phyloP scores from a whole-genome alignment of 495 filamentous ascomycete species.

The Aspergillus sparsus region DNA sequence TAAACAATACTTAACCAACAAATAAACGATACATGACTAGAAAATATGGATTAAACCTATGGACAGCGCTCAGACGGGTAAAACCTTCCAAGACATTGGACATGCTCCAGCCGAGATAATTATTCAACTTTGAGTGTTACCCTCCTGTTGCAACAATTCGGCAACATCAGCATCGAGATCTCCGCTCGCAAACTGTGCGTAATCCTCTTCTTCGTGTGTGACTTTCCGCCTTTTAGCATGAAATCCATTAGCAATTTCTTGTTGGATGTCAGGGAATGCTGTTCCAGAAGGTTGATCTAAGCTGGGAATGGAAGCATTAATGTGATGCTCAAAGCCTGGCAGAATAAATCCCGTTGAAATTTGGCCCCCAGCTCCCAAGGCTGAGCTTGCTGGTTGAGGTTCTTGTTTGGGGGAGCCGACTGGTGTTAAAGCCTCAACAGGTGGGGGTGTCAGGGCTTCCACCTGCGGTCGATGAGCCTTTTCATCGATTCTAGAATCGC shows the following conservation, averaged over 20 bases:
- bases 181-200: slow-evolving; percentile 65
- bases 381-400: slow-evolving; percentile 27
- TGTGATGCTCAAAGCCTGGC: slow-evolving; percentile 37
- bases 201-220: slow-evolving; percentile 66
- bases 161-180: slow-evolving; percentile 82
- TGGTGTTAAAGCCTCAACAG: slow-evolving; percentile 52
- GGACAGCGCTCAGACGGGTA: background rate
- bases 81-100: background rate
- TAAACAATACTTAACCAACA: too few species aligned
- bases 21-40: too few species aligned
- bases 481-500: slow-evolving; percentile 40
- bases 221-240: slow-evolving; percentile 74
- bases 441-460: slow-evolving; percentile 81
- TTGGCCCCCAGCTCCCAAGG: slow-evolving; percentile 30
- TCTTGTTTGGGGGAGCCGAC: slow-evolving; percentile 45
- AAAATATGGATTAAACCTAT: too few species aligned
- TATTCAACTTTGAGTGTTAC: slow-evolving; percentile 18
- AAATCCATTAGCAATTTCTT: slow-evolving; percentile 39
- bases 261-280: slow-evolving; percentile 33
- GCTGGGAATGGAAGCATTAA: slow-evolving; percentile 47
- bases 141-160: slow-evolving; percentile 68
- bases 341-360: slow-evolving; percentile 32
- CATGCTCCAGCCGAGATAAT: background rate
- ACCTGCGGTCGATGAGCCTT: slow-evolving; percentile 67
- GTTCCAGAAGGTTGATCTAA: slow-evolving; percentile 49